These are phyloP conservation scores for Mrakia hoshinonis DNA, from an alignment of 768 basidiomycete species.

Conservation along the genomic window DNA sequence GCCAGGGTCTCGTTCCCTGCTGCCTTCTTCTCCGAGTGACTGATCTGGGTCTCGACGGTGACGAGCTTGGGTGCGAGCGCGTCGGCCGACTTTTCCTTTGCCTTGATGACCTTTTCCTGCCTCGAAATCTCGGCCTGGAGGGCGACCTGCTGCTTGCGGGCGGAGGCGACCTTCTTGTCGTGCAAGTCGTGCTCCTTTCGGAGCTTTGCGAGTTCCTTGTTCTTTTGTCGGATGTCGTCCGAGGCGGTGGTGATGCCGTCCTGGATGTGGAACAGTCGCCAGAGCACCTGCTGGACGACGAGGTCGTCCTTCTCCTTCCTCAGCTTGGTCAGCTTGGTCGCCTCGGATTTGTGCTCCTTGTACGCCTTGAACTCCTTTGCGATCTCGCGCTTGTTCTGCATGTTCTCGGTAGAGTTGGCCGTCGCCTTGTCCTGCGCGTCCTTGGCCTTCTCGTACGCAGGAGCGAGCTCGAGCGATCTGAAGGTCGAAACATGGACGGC, in stretches of 20 bases:
- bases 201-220: slow-evolving; percentile 59
- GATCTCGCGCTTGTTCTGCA: slow-evolving; percentile 85
- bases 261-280: slow-evolving; percentile 84
- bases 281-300: slow-evolving; percentile 70
- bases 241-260: slow-evolving; percentile 66
- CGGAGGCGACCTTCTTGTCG: slow-evolving; percentile 62
- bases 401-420: slow-evolving; percentile 89
- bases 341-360: slow-evolving; percentile 91
- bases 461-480: slow-evolving; percentile 69
- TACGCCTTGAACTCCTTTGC: slow-evolving; percentile 93
- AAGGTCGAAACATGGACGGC: background rate
- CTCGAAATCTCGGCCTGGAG: slow-evolving; percentile 65
- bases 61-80: slow-evolving; percentile 73
- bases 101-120: slow-evolving; percentile 80
- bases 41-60: slow-evolving; percentile 74
- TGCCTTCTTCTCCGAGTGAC: slow-evolving; percentile 69
- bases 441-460: slow-evolving; percentile 82
- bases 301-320: slow-evolving; percentile 68
- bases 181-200: slow-evolving; percentile 52
- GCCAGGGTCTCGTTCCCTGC: slow-evolving; percentile 58
- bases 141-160: slow-evolving; percentile 70
- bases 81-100: slow-evolving; percentile 62
- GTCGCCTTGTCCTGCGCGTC: slow-evolving; percentile 80
- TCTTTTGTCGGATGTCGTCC: slow-evolving; percentile 60
- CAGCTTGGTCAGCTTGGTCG: slow-evolving; percentile 73